Conservation (phyloP, 2,329 filamentous ascomycete species). For the Plenodomus lindquistii region DNA sequence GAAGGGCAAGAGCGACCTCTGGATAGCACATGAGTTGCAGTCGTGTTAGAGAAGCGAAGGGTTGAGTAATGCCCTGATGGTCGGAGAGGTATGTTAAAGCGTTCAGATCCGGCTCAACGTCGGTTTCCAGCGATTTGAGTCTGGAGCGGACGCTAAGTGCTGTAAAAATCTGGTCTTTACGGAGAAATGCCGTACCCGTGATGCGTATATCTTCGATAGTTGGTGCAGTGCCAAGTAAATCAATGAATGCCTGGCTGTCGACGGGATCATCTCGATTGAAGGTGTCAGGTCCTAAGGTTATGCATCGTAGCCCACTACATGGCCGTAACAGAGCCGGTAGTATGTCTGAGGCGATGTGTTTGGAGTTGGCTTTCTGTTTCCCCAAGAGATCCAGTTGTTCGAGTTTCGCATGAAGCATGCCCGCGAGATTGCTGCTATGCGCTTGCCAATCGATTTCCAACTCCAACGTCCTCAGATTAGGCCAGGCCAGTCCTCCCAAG, state of each 20-base stretch:
- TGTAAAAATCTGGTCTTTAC: constrained; percentile 32
- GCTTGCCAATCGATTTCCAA: constrained; percentile 33
- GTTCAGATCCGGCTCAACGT: constrained; percentile 33
- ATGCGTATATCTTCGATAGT: constrained; percentile 29
- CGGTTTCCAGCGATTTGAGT: constrained; percentile 34
- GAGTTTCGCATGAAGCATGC: constrained; percentile 30
- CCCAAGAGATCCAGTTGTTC: constrained; percentile 32
- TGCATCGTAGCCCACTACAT: constrained; percentile 27
- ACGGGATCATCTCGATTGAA: constrained; percentile 24
- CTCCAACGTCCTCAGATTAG: constrained; percentile 33
- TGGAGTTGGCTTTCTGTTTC: constrained; percentile 23
- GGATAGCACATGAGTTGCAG: constrained; percentile 38
- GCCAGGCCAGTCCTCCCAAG: constrained; percentile 33
- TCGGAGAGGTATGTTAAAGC: constrained; percentile 27
- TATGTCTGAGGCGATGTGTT: constrained; percentile 24
- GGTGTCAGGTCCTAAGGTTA: constrained; percentile 30
- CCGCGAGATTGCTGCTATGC: constrained; percentile 19
- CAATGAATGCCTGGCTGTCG: constrained; percentile 22
- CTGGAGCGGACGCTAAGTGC: constrained; percentile 27
- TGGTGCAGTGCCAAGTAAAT: constrained; percentile 23
- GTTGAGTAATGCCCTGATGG: constrained; percentile 13
- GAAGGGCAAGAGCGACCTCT: constrained; percentile 34
- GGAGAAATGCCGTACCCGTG: constrained; percentile 25
- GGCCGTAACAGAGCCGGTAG: constrained; percentile 27
- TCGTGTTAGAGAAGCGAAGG: constrained; percentile 27